Conservation (phyloP, 1,139 yeast species). For the Debaryomyces psychrophilus region DNA sequence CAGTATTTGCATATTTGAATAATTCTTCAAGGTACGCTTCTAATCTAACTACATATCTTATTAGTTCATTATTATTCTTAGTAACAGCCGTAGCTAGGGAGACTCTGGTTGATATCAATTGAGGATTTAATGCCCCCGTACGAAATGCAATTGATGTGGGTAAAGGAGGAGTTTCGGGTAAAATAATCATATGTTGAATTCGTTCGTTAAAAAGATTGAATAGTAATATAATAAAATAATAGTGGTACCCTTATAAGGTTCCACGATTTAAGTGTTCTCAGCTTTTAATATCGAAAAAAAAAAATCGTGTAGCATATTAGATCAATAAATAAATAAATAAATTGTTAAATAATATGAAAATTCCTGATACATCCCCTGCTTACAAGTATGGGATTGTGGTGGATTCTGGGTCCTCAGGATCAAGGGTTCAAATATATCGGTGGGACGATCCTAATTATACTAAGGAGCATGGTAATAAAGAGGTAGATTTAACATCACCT, state of each 20-base stretch:
- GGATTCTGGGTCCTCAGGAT: conserved; percentile 84
- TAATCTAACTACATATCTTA: conserved; percentile 34
- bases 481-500: conserved; percentile 47
- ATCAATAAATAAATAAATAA: background rate
- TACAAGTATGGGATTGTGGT: conserved; percentile 68
- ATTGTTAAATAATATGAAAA: conserved; percentile 11
- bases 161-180: conserved; percentile 25
- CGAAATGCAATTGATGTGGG: conserved; percentile 13
- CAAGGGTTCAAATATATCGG: conserved; percentile 67
- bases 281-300: conserved; percentile 2
- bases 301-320: background rate
- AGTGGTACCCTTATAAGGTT: background rate
- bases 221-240: background rate
- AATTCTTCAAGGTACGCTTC: conserved; percentile 38
- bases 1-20: conserved; percentile 17
- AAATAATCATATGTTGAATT: conserved; percentile 22
- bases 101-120: conserved; percentile 22
- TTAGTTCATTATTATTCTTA: conserved; percentile 32
- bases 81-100: conserved; percentile 19
- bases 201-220: background rate
- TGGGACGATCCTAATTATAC: conserved; percentile 57
- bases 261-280: background rate
- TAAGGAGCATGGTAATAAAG: conserved; percentile 25
- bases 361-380: conserved; percentile 10
- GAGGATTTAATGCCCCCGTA: background rate